Percentiles rank a stretch among this genome's conserved stretches.
phyloP scores from a whole-genome alignment of 345 rosid species.

The Toxicodendron radicans region DNA sequence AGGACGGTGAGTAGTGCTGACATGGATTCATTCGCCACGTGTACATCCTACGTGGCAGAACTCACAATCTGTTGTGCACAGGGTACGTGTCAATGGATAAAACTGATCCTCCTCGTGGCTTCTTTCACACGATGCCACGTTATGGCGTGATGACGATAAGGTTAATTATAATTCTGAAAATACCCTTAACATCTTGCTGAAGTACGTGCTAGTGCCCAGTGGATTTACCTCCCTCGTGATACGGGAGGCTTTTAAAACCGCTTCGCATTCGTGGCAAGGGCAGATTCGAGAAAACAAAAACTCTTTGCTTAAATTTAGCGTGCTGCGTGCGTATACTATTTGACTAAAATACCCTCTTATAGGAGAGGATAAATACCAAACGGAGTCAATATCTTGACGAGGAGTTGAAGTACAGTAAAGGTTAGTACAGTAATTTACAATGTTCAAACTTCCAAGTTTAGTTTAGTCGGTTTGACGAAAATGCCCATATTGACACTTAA shows the following conservation, averaged over 20 bases:
- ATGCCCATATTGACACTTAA: neutral
- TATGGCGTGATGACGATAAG: neutral
- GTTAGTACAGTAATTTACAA: neutral
- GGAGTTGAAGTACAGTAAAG: neutral
- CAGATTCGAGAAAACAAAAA: constrained; percentile 9
- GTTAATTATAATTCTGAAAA: neutral
- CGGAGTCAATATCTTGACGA: neutral
- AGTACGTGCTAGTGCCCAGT: neutral
- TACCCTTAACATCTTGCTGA: neutral
- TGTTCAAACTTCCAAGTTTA: neutral
- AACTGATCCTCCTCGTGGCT: neutral
- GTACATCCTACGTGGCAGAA: constrained; percentile 17
- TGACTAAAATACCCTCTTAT: neutral
- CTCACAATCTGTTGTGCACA: neutral
- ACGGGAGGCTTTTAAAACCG: neutral
- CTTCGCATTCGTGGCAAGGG: constrained; percentile 16
- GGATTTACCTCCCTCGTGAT: neutral
- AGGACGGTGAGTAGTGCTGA: constrained; percentile 15
- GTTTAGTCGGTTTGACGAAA: neutral
- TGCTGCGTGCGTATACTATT: neutral
- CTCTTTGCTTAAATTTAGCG: neutral
- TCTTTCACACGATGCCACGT: constrained; percentile 26
- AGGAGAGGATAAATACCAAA: neutral
- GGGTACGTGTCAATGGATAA: constrained; percentile 24
- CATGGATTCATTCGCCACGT: constrained; percentile 12